These are phyloP conservation scores for Blastobotrys aristatus DNA, from an alignment of 1,139 yeast genomes.

Conservation along the genomic window DNA sequence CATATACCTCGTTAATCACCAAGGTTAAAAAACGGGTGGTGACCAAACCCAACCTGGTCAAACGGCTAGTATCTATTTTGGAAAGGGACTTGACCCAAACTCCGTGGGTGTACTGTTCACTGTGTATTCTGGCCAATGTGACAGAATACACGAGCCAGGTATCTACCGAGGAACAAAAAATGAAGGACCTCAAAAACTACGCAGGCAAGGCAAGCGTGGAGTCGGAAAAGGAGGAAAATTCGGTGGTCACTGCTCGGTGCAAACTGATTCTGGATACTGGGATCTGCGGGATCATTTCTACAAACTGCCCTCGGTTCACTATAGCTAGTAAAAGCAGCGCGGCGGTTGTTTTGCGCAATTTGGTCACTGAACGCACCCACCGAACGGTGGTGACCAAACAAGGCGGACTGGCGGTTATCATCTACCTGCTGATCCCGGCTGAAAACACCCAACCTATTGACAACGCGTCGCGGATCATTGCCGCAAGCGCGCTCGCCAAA, in stretches of 20 bases:
- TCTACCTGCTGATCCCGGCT: conserved; percentile 28
- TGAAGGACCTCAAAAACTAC: conserved; percentile 30
- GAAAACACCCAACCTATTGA: conserved; percentile 15
- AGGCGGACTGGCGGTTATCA: conserved; percentile 35
- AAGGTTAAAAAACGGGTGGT: conserved; percentile 30
- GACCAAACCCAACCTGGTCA: conserved; percentile 21
- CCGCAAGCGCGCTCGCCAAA: conserved; percentile 35
- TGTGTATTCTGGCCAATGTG: conserved; percentile 32
- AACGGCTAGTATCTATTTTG: conserved; percentile 19
- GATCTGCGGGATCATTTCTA: conserved; percentile 28
- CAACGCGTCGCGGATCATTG: conserved; percentile 22
- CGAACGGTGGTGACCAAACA: conserved; percentile 31
- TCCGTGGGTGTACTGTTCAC: conserved; percentile 32
- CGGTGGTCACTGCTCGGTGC: conserved; percentile 26
- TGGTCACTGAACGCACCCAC: conserved; percentile 31
- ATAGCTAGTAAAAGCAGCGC: conserved; percentile 28
- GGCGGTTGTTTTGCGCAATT: conserved; percentile 31
- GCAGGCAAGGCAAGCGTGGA: conserved; percentile 29
- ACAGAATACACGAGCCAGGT: conserved; percentile 32
- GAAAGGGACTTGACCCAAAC: conserved; percentile 16
- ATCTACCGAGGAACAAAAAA: conserved; percentile 31
- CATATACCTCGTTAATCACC: conserved; percentile 33
- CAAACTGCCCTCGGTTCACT: conserved; percentile 28
- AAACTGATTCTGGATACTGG: conserved; percentile 27
- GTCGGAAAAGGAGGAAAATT: conserved; percentile 22